phyloP scores from a whole-genome alignment of 805 yeast genomes.

The Candida ficus region DNA sequence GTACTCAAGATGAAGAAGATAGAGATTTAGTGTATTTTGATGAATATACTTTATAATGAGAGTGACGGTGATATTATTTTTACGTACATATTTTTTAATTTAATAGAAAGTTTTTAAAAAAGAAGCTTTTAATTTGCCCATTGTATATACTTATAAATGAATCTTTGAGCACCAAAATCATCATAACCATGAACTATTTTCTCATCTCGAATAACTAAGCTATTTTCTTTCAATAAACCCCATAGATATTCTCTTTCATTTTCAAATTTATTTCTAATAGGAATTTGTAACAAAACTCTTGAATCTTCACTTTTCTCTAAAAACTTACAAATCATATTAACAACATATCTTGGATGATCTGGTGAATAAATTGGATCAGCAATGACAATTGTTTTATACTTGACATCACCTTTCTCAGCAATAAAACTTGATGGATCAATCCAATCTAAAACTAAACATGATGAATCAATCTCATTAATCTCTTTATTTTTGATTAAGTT shows the following conservation, averaged over 20 bases:
- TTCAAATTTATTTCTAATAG: conserved; percentile 63
- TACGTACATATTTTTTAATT: too few species aligned
- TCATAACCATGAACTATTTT: conserved; percentile 56
- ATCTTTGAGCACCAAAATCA: conserved; percentile 75
- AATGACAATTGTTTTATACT: conserved; percentile 57
- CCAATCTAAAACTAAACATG: conserved; percentile 73
- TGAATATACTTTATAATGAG: conserved; percentile 35
- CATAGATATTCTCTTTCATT: conserved; percentile 60
- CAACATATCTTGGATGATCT: conserved; percentile 73
- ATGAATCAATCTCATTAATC: conserved; percentile 39
- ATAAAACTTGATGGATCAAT: conserved; percentile 43
- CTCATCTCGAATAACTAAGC: conserved; percentile 26
- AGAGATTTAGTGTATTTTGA: conserved; percentile 41
- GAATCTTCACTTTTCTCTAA: conserved; percentile 31
- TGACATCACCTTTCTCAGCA: conserved; percentile 24
- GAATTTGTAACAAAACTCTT: conserved; percentile 65
- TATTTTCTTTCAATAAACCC: conserved; percentile 39
- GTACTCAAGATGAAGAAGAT: conserved; percentile 29
- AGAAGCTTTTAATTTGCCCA: conserved; percentile 13
- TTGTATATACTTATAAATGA: conserved; percentile 35
- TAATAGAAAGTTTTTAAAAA: neutral
- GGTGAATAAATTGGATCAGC: conserved; percentile 90
- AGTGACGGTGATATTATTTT: neutral
- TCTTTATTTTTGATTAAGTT: conserved; percentile 58
- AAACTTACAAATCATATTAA: conserved; percentile 50